Evolutionary conservation across 1,139 yeast species (phyloP).

Genomic region (Wickerhamomyces sp.): DNA sequence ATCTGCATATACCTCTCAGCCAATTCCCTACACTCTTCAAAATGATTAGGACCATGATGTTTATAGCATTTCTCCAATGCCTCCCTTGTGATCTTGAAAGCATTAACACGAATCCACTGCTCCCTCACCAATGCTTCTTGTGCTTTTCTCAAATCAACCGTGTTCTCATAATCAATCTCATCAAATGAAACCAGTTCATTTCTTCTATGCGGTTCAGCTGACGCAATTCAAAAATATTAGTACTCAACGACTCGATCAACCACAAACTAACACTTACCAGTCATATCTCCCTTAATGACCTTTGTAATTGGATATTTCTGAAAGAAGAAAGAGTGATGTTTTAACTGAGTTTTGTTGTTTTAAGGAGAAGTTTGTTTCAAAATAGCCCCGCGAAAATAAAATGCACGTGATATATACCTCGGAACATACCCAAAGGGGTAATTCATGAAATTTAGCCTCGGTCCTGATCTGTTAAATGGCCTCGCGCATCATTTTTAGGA

Average conservation of each 20-base stretch:
- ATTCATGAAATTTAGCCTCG: too few species aligned
- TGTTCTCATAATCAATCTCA: constrained; percentile 71
- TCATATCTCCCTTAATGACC: neutral
- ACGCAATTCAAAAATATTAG: neutral
- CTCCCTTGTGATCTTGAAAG: constrained; percentile 62
- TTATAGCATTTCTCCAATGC: constrained; percentile 65
- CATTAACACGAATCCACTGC: constrained; percentile 72
- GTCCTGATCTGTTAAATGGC: too few species aligned
- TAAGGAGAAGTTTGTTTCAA: too few species aligned
- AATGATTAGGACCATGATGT: constrained; percentile 67
- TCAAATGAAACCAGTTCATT: constrained; percentile 80
- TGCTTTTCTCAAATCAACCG: constrained; percentile 60
- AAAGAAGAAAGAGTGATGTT: too few species aligned
- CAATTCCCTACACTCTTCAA: constrained; percentile 72
- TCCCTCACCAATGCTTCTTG: constrained; percentile 76
- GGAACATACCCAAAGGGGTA: too few species aligned
- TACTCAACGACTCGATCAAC: neutral
- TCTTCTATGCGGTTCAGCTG: constrained; percentile 43
- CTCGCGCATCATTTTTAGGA: too few species aligned
- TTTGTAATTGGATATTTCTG: too few species aligned
- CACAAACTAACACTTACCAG: neutral
- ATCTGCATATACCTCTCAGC: constrained; percentile 75
- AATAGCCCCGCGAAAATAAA: too few species aligned
- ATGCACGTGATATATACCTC: too few species aligned
- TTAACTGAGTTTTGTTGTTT: too few species aligned